Conservation (phyloP, 805 yeast species). For the Teunomyces panamensis region DNA sequence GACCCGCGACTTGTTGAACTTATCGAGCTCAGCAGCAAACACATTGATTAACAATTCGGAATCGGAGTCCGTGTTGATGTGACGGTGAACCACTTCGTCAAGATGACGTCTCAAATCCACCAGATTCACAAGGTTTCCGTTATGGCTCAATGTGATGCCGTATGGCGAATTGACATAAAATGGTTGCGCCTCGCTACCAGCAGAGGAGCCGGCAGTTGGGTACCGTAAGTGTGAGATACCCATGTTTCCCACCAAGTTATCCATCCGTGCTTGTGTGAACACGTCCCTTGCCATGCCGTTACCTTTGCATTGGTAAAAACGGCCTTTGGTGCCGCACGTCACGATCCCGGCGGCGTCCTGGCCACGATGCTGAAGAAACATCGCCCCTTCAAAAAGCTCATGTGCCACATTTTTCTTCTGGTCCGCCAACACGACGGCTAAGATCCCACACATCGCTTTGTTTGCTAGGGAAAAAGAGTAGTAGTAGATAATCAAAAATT, state of each 20-base stretch:
- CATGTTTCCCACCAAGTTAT: conserved; percentile 84
- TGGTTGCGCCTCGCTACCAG: conserved; percentile 97
- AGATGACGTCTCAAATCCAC: conserved; percentile 70
- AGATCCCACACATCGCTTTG: conserved; percentile 85
- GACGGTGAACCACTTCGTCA: conserved; percentile 94
- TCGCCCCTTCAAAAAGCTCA: conserved; percentile 87
- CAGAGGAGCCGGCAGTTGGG: conserved; percentile 96
- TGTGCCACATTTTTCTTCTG: conserved; percentile 73
- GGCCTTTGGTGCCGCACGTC: conserved; percentile 90
- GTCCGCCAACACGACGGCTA: conserved; percentile 83
- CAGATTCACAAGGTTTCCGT: conserved; percentile 92
- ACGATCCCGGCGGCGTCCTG: conserved; percentile 99
- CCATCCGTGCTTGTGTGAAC: conserved; percentile 78
- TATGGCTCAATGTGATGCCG: conserved; percentile 87
- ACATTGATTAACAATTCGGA: conserved; percentile 86
- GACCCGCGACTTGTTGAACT: conserved; percentile 89
- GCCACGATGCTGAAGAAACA: conserved; percentile 94
- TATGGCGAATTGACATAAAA: conserved; percentile 97
- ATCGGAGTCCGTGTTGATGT: conserved; percentile 95
- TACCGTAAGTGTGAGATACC: conserved; percentile 94
- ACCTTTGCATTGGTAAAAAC: conserved; percentile 96
- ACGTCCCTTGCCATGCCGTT: conserved; percentile 99
- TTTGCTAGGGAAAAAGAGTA: neutral
- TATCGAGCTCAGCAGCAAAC: conserved; percentile 88
- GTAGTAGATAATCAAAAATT: neutral